Base-by-base conservation (phyloP, 1,284 basidiomycete genomes). In the Ustilago xerochloae region DNA sequence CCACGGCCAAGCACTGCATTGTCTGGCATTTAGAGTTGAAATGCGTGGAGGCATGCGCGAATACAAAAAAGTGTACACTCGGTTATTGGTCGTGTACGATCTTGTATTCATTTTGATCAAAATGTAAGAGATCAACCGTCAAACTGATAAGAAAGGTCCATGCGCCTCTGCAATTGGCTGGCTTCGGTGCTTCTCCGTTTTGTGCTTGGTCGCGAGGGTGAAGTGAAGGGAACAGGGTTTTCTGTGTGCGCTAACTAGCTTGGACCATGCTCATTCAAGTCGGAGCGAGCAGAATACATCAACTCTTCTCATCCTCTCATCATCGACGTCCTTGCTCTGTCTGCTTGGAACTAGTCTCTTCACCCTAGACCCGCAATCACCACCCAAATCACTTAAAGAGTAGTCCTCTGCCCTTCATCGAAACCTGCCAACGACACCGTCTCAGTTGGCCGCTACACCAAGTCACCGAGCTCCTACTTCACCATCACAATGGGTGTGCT, bases 401-500 rank as follows among this genome's bases (percentile, higher is more conserved):
- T 35, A 20, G 30, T 24, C 38, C 39, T 26, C 49, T 20, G 5
- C 16, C 35, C n/a, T 28, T 18, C 35, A 28, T 24, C 35, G 7
- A 26, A 33, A 33, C 39, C 49, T 51, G 35, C 35, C 35, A 26
- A n/a, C 33, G 20, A 38, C 33, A n/a, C n/a, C 22, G 18, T 2
- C 12, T n/a, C 41, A 24, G 22, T 43, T 22, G 41, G 41, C 22
- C 12, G 22, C 22, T 43, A 13, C 16, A 47, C 26, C 46, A 29
- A 47, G 26, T 24, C 46, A 32, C 46, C 46, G 30, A 47, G 30
- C 18, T 47, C 46, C 5, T 47, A 28, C 30, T 30, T 50, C 30
- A 20, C 32, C 30, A 16, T 15, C 18, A 63, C 16, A 41, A 69
- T 69, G 66, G 66, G 66, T 35, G 56, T 69, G 66, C 66, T 69